Conservation (phyloP, 345 rosid genomes). For the Eucalyptus melliodora region DNA sequence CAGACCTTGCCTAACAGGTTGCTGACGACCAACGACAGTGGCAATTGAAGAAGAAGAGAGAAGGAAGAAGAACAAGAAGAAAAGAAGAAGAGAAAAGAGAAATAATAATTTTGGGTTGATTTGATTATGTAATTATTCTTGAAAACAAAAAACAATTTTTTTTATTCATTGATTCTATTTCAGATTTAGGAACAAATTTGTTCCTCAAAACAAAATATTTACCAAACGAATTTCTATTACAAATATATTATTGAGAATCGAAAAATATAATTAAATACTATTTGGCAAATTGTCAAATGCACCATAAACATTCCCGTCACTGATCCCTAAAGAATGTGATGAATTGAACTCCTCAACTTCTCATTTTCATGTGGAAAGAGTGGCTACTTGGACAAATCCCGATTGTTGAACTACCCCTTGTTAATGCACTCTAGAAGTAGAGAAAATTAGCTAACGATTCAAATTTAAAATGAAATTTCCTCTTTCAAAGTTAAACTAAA, state of each 20-base stretch:
- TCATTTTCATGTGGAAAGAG: fast-evolving
- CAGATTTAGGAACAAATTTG: fast-evolving
- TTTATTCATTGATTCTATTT: fast-evolving
- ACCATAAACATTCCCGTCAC: fast-evolving
- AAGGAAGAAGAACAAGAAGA: no score
- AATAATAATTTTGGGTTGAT: no score
- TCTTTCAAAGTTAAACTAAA: neutral
- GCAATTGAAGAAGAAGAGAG: no score
- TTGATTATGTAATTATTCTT: fast-evolving
- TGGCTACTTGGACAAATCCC: fast-evolving
- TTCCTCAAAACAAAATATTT: no score
- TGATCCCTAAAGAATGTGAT: fast-evolving
- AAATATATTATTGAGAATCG: fast-evolving
- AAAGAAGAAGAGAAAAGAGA: no score
- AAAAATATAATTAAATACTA: no score
- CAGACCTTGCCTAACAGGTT: fast-evolving
- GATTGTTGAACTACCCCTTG: neutral
- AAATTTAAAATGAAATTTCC: neutral
- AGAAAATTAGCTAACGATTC: neutral
- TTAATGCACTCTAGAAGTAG: neutral
- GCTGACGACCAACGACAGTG: fast-evolving
- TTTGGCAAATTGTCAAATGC: no score
- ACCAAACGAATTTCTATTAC: fast-evolving
- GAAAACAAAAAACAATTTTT: fast-evolving
- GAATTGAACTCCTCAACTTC: no score